Evolutionary conservation across 208 protist species (phyloP), one percentile per base, ranked within the genome.

Genomic region (Novymonas esmeraldas): DNA sequence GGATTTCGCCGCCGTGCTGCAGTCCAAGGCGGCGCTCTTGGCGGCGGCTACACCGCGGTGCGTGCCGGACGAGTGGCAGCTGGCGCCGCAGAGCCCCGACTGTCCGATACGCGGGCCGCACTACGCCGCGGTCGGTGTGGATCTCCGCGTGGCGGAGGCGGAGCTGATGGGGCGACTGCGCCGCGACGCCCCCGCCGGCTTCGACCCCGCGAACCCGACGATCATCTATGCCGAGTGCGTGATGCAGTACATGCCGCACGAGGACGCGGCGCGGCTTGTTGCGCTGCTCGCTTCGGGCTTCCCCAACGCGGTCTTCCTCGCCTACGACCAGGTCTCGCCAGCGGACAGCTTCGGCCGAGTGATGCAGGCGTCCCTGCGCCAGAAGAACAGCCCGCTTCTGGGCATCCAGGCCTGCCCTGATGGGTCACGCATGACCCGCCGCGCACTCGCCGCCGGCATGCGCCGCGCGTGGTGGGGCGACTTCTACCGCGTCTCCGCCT

Each of bases 201-300:
- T 97, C 57, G 70, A 76, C 26, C 16, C 75, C 2, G 24, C 41
- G 0, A 42, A 75, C 44, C 85, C 87, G 5, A 95, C 90, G 10
- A 72, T 97, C 59, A 73, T 97, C n/a, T 95, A 91, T 70, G 92
- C 92, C 14, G 89, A 97, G 75, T 97, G 92, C 50, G 88, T 97
- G 16, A 93, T 94, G 84, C 92, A 97, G 76, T 97, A 97, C 78
- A 90, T 97, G 84, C 84, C 86, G 11, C 56, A 78, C 5, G 73
- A 77, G 26, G 73, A 78, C 33, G 71, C 88, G n/a, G 33, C 73
- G 18, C 56, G 61, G 20, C 79, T 97, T 18, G 68, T 97, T 14
- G 69, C 63, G 6, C 67, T 64, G 33, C 65, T 97, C 22, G 78
- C 86, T 0, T 4, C 41, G 3, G 50, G 48, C 14, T 95, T 97